A percentile compares a stretch with the other conserved stretches of the same genome.
These are phyloP conservation scores for Penicillium rolfsii DNA, from an alignment of 2,329 filamentous ascomycete genomes.

Conservation along the genomic window DNA sequence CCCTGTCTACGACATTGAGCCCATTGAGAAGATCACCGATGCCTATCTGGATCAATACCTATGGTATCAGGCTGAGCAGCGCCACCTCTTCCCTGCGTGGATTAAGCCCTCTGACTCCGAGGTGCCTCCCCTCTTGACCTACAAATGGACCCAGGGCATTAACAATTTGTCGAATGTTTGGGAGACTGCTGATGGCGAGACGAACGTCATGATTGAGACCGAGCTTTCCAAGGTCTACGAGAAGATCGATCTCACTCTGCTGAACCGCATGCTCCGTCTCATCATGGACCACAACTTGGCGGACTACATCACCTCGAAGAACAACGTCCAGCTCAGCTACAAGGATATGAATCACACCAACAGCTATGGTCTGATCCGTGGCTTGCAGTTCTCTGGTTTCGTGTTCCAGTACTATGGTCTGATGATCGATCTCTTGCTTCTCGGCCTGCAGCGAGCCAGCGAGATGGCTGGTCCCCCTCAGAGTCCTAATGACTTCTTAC, in stretches of 20 bases:
- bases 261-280: conserved; percentile 87
- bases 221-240: conserved; percentile 99
- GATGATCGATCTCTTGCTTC: conserved; percentile 87
- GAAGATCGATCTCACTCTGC: conserved; percentile 94
- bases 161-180: conserved; percentile 96
- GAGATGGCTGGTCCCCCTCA: conserved; percentile 95
- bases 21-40: conserved; percentile 99
- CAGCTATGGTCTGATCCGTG: conserved; percentile 97
- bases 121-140: conserved; percentile 88
- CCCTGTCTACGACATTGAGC: conserved; percentile 97
- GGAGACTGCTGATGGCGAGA: conserved; percentile 91
- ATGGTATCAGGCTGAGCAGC: conserved; percentile 98
- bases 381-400: conserved; percentile 95
- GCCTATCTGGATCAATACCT: conserved; percentile 98
- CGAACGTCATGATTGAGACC: conserved; percentile 98
- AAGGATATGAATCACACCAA: conserved; percentile 99
- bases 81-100: conserved; percentile 96
- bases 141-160: conserved; percentile 99
- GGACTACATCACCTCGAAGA: conserved; percentile 99
- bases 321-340: conserved; percentile 98
- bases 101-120: conserved; percentile 99
- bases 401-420: conserved; percentile 99
- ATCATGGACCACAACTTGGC: conserved; percentile 99
- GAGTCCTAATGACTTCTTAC: conserved; percentile 94
- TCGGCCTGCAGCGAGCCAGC: conserved; percentile 93